phyloP scores from a whole-genome alignment of 176 grass and related monocot species.

The Cymbopogon citratus region DNA sequence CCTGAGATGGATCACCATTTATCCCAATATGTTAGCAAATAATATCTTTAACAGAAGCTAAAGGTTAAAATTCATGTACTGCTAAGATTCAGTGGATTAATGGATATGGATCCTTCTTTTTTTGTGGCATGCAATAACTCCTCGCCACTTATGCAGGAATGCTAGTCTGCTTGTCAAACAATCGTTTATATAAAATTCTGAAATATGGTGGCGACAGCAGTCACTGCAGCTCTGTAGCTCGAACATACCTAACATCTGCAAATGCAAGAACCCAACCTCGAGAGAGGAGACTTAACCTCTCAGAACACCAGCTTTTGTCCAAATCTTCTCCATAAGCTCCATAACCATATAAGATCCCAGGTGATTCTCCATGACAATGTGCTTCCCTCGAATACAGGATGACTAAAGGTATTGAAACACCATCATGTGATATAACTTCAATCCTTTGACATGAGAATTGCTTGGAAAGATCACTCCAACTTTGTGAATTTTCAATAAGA shows the following conservation, averaged over 20 bases:
- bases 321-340: constrained; percentile 91
- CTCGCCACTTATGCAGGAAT: background rate
- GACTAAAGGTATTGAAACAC: constrained; percentile 53
- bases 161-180: constrained; percentile 4
- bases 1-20: background rate
- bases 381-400: constrained; percentile 56
- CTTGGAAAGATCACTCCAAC: constrained; percentile 72
- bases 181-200: constrained; percentile 8
- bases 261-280: constrained; percentile 92
- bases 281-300: constrained; percentile 75
- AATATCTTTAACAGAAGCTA: background rate
- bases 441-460: constrained; percentile 58
- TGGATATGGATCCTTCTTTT: background rate
- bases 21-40: constrained; percentile 9
- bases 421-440: constrained; percentile 73
- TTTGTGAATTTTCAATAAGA: constrained; percentile 46
- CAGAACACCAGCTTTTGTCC: constrained; percentile 95
- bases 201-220: constrained; percentile 22
- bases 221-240: constrained; percentile 27
- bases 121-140: background rate
- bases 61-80: background rate
- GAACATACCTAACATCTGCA: constrained; percentile 86
- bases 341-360: constrained; percentile 84
- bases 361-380: constrained; percentile 40
- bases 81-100: background rate